Base-by-base conservation (phyloP, 768 basidiomycete genomes). In the Suillus cothurnatus region DNA sequence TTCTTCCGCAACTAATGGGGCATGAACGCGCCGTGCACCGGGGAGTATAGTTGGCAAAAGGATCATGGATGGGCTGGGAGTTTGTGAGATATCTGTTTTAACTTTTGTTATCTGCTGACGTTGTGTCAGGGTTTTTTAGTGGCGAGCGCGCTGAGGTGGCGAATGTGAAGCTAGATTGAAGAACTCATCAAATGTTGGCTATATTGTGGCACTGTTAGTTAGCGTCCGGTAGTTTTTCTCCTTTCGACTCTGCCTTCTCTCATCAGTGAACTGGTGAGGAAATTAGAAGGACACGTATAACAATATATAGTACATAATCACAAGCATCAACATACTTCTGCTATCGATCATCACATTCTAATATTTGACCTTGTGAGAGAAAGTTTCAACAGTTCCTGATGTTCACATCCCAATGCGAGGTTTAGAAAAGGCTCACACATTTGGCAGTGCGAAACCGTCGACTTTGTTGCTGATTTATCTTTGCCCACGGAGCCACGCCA, bases 401-500 rank as follows among this genome's bases (percentile, higher is more conserved):
- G n/a, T n/a, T n/a, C n/a, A n/a, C n/a, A n/a, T n/a, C n/a, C n/a
- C n/a, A n/a, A n/a, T n/a, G n/a, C n/a, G n/a, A n/a, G n/a, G n/a
- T n/a, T n/a, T n/a, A n/a, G n/a, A n/a, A n/a, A n/a, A n/a, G n/a
- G n/a, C n/a, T n/a, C n/a, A n/a, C n/a, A n/a, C n/a, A n/a, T 81
- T 92, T 94, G 8, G 96, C 96, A 0, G 96, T 95, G 63, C 97
- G 83, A 81, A 99, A 99, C 55, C 96, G 88, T 45, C 97, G 84
- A 74, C 92, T 90, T 23, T 97, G 89, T 74, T 99, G 97, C 78
- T 99, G 97, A 75, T 99, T 99, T 96, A 98, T 97, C 85, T 99
- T 99, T 39, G 97, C 97, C 55, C 97, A 83, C 5, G 97, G 97
- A 0, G 97, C 97, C 17, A 98, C 96, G 57, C 97, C 97, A 75